Percentiles rank a stretch among this genome's conserved stretches.
Conservation (phyloP, 192 early-diverging fungal genomes). For the Podila epigama region DNA sequence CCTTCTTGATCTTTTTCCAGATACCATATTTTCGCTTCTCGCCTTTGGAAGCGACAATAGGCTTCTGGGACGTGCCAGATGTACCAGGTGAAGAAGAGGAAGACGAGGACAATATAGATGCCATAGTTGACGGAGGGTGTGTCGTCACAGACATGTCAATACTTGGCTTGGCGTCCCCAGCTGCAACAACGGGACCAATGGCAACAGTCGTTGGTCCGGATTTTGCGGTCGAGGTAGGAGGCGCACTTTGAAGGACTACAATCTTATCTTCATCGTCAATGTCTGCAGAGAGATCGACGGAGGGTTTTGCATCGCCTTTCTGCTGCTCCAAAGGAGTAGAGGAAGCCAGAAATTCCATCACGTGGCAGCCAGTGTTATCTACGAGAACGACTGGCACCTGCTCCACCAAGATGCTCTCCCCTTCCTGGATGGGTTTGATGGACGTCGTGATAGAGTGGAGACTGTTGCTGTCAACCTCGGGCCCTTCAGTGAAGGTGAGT, state of each 20-base stretch:
- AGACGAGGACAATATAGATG: not conserved
- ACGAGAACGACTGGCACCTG: slow-evolving; percentile 11
- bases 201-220: too few species aligned
- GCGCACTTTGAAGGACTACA: slow-evolving; percentile 6
- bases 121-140: not conserved
- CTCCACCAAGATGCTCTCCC: slow-evolving; percentile 29
- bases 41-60: slow-evolving; percentile 12
- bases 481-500: slow-evolving; percentile 13
- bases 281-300: slow-evolving; percentile 1
- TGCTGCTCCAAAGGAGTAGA: not conserved
- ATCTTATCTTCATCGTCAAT: not conserved
- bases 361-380: not conserved
- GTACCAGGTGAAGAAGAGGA: not conserved
- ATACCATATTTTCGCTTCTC: slow-evolving; percentile 31
- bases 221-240: not conserved
- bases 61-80: not conserved
- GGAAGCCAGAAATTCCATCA: too few species aligned
- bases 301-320: slow-evolving; percentile 21
- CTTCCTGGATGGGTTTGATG: slow-evolving; percentile 19
- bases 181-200: too few species aligned
- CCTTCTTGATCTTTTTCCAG: slow-evolving; percentile 48
- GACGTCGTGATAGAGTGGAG: slow-evolving; percentile 26
- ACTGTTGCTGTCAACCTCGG: slow-evolving; percentile 16
- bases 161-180: not conserved
- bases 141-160: not conserved